Evolutionary conservation across 495 filamentous ascomycete genomes (phyloP).

Genomic region (Penicillium cataractarum): DNA sequence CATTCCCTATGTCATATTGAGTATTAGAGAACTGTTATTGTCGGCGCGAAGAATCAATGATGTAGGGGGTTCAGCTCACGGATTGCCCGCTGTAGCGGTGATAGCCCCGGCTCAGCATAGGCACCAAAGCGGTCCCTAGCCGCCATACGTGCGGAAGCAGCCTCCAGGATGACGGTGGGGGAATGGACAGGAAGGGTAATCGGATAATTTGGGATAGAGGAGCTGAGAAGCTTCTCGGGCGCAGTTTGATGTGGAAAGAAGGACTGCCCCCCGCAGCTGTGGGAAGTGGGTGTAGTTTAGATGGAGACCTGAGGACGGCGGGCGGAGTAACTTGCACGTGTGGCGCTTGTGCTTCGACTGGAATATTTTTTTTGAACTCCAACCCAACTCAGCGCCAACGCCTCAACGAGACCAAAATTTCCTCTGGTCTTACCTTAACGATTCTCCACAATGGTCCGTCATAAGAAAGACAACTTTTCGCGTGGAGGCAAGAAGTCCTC

Average conservation of each 20-base stretch:
- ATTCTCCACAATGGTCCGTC: constrained; percentile 70
- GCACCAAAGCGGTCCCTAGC: constrained; percentile 92
- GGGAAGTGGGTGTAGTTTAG: constrained; percentile 20
- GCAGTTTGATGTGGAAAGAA: constrained; percentile 20
- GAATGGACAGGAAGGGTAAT: constrained; percentile 13
- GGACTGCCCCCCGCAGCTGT: constrained; percentile 19
- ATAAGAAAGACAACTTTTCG: constrained; percentile 88
- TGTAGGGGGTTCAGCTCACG: constrained; percentile 52
- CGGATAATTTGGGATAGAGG: constrained; percentile 13
- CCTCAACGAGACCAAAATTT: not conserved
- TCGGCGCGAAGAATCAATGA: constrained; percentile 13
- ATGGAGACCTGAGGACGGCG: constrained; percentile 22
- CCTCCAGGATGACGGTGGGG: constrained; percentile 70
- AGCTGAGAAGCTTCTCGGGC: constrained; percentile 5
- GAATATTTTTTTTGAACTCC: constrained; percentile 28
- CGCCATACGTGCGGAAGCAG: constrained; percentile 91
- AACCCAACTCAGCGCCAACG: not conserved
- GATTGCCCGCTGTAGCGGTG: constrained; percentile 92
- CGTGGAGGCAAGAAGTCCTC: constrained; percentile 68
- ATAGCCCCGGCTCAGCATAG: constrained; percentile 74
- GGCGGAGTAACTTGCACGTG: constrained; percentile 38
- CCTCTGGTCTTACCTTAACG: not conserved
- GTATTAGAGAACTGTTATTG: constrained; percentile 11
- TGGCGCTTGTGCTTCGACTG: constrained; percentile 30
- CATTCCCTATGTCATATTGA: constrained; percentile 61